Percentiles rank a stretch among this genome's conserved stretches.
phyloP scores from a whole-genome alignment of 495 filamentous ascomycete species.

The Entonaema liquescens region DNA sequence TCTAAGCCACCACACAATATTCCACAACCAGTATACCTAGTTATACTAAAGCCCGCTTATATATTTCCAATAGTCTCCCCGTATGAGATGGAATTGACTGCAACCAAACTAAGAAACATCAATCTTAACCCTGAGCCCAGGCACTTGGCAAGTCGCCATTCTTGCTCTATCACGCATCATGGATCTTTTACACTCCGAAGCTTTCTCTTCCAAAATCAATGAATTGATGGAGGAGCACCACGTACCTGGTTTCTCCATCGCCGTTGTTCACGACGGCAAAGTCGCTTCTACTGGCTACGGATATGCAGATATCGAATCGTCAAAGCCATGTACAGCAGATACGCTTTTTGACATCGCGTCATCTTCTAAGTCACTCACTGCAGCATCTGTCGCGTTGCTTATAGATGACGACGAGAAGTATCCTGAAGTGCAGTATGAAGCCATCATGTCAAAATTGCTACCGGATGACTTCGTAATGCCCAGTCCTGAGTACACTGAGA shows the following conservation, averaged over 20 bases:
- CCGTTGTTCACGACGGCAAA: constrained; percentile 52
- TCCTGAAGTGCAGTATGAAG: constrained; percentile 55
- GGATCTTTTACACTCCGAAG: neutral
- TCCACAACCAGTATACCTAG: neutral
- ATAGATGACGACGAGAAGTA: constrained; percentile 53
- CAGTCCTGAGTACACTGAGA: constrained; percentile 52
- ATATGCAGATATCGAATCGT: constrained; percentile 25
- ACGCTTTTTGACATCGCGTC: constrained; percentile 51
- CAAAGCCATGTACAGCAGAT: constrained; percentile 52
- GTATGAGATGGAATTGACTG: neutral
- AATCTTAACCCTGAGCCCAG: neutral
- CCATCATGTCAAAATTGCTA: constrained; percentile 57
- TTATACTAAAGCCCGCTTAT: neutral
- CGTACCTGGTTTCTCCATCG: constrained; percentile 58
- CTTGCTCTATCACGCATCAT: neutral
- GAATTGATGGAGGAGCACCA: constrained; percentile 54
- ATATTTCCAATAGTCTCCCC: neutral
- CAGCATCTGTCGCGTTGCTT: constrained; percentile 57
- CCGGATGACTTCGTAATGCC: constrained; percentile 63
- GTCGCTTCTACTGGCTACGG: constrained; percentile 41
- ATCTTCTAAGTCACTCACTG: constrained; percentile 64
- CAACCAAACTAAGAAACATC: neutral
- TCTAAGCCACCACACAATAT: neutral
- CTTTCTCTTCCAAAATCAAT: constrained; percentile 40
- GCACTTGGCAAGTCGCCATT: neutral